Base-by-base conservation (phyloP, 1,139 yeast genomes). In the Taiozyma sp. region DNA sequence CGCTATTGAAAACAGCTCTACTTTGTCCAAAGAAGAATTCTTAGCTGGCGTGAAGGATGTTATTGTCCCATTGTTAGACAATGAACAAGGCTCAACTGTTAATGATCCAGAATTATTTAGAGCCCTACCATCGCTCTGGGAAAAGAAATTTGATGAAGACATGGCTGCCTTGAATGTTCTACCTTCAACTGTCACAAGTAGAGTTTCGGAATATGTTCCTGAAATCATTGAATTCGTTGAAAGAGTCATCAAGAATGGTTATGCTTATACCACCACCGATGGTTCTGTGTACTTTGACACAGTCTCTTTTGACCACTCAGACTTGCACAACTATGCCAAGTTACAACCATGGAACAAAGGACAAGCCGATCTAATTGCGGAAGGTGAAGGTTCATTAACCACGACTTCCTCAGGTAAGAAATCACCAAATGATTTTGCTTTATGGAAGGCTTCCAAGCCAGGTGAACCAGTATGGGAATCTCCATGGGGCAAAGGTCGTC, bases 331-430 rank as follows among this genome's bases (percentile, higher is more conserved):
- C 50, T 93, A 93, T 67, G 98, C 99, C 45, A 95, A 95, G 69
- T 80, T 93, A 61, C 98, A 93, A 71, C 99, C 99, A 22, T 93
- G 98, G 98, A 91, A 91, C 66, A 88, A 88, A 68, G 96, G 96
- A 50, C 85, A 90, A 60, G 72, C 83, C 68, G 91, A 85, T 47
- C 79, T 93, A 54, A 86, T 93, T 53, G 86, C 85, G 51, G 99
- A 93, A 62, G 99, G 97, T 50, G 99, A 95, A 70, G 99, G 99
- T 26, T 85, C 96, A 13, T 75, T 91, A 50, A 73, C 85, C 24
- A 70, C 79, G 1, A 69, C 73, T 41, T 67, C 67, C 24, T 72
- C 79, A 35, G 79, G 80, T 16, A 91, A 91, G 70, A 79, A 76
- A 60, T 85, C 82, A 53, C 69, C 86, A 5, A 87, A 89, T 32